Evolutionary conservation across 2,329 filamentous ascomycete genomes (phyloP), one percentile per base, ranked within the genome.

Genomic region (Fusarium piperis): DNA sequence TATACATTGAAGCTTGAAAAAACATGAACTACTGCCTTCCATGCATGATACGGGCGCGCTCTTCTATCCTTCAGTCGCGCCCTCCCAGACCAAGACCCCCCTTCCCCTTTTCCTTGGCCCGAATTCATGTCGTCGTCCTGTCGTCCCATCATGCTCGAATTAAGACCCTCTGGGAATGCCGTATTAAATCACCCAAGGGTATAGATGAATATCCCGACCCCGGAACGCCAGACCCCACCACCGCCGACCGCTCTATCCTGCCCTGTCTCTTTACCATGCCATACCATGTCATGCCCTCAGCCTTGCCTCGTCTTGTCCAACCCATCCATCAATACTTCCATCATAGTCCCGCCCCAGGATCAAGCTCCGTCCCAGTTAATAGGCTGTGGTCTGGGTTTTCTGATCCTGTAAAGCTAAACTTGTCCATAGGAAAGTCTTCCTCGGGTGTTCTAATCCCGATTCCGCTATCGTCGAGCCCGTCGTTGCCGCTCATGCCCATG

Each of bases 401-500:
- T 28, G 78, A 67, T 38, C 79, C 79, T 13, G 81, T 74, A 65
- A 85, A 87, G 11, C 84, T 82, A 76, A 87, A 91, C 76, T 91
- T 91, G 59, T 88, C 87, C 78, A 89, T 85, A 1, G 86, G 83
- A 52, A 89, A 90, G 28, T 92, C 90, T 61, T 91, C 90, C 59
- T 92, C 90, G 1, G 90, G 89, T 6, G 89, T 91, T 57, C 89
- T 83, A 74, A 94, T 91, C 32, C 91, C 91, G 67, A 94, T 94
- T 2, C 91, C 92, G 75, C 92, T 94, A 72, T 94, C 92, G 72
- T 94, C 92, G 67, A 91, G 88, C 3, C 78, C 82, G 64, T 86
- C 85, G 64, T 83, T 76, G 26, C 86, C 84, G 51, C 84, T 72
- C 67, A 72, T 73, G 23, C 63, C 72, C 68, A 77, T 66, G 2